phyloP scores from a whole-genome alignment of 2,329 filamentous ascomycete species.

The Phialemoniopsis sp. region DNA sequence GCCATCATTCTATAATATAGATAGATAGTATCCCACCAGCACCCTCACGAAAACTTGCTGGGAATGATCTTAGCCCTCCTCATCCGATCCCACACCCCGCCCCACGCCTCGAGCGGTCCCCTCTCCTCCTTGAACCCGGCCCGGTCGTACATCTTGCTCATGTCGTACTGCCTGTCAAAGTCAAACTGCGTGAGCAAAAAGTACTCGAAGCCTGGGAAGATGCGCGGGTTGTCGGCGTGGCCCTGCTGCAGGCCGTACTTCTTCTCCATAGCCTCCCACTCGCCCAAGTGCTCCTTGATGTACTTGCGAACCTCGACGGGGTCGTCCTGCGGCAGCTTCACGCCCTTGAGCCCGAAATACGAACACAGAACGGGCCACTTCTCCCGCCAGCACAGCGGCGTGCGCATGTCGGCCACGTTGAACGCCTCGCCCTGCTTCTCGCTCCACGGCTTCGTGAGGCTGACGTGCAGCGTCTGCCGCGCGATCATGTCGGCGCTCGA shows the following conservation, averaged over 20 bases:
- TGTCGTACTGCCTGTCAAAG: conserved; percentile 38
- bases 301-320: conserved; percentile 25
- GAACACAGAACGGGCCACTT: conserved; percentile 16
- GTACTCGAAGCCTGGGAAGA: conserved; percentile 31
- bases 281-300: conserved; percentile 21
- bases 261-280: conserved; percentile 23
- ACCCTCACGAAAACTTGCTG: background rate
- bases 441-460: conserved; percentile 6
- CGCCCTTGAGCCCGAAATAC: conserved; percentile 15
- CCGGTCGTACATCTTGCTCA: conserved; percentile 33
- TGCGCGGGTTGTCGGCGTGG: conserved; percentile 27
- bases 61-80: conserved; percentile 33
- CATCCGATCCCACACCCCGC: conserved; percentile 37
- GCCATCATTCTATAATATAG: too few relatives aligned
- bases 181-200: conserved; percentile 36
- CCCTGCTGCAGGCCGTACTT: conserved; percentile 30
- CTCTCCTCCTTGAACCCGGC: conserved; percentile 35
- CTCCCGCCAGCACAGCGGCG: conserved; percentile 13
- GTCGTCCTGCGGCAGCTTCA: conserved; percentile 16
- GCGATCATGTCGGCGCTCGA: conserved; percentile 32
- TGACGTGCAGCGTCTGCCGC: conserved; percentile 15
- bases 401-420: conserved; percentile 15
- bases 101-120: conserved; percentile 29
- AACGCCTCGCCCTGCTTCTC: conserved; percentile 14
- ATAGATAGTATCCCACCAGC: too few relatives aligned